Conservation (phyloP, 2,329 filamentous ascomycete genomes). For the Aspergillus fumigatiaffinis region DNA sequence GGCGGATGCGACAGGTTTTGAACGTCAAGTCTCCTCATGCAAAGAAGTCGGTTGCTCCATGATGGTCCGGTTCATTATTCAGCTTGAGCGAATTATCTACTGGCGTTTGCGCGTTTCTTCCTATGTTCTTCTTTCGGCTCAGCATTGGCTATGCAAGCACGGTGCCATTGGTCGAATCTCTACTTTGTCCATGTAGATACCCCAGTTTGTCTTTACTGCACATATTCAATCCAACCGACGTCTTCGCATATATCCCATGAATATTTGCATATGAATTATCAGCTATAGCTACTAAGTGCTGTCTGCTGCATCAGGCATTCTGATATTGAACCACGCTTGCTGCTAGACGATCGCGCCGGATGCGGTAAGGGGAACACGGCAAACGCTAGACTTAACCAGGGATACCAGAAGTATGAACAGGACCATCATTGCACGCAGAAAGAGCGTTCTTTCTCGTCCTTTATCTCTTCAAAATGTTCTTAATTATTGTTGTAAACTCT, state of each 20-base stretch:
- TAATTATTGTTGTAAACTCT: neutral
- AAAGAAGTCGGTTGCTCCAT: slow-evolving; percentile 21
- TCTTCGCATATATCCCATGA: neutral
- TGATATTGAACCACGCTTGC: no score
- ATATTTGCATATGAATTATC: no score
- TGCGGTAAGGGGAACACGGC: slow-evolving; percentile 17
- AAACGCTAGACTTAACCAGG: slow-evolving; percentile 14
- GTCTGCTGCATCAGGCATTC: no score
- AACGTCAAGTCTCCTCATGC: slow-evolving; percentile 61
- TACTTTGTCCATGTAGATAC: neutral
- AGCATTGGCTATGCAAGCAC: neutral
- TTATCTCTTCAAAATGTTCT: neutral
- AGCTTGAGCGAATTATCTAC: neutral
- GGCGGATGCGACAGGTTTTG: slow-evolving; percentile 68
- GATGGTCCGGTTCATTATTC: neutral
- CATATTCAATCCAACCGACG: neutral
- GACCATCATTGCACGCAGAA: neutral
- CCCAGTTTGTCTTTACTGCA: neutral
- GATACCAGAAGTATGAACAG: slow-evolving; percentile 6
- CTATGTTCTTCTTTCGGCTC: neutral
- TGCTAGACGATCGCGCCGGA: slow-evolving; percentile 5
- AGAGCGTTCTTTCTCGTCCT: neutral
- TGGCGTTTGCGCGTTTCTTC: neutral
- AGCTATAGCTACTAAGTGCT: neutral
- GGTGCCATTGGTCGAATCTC: neutral